Percentiles rank a stretch among this genome's conserved stretches.
Conservation (phyloP, 2,329 filamentous ascomycete species). For the Cercospora janseana region DNA sequence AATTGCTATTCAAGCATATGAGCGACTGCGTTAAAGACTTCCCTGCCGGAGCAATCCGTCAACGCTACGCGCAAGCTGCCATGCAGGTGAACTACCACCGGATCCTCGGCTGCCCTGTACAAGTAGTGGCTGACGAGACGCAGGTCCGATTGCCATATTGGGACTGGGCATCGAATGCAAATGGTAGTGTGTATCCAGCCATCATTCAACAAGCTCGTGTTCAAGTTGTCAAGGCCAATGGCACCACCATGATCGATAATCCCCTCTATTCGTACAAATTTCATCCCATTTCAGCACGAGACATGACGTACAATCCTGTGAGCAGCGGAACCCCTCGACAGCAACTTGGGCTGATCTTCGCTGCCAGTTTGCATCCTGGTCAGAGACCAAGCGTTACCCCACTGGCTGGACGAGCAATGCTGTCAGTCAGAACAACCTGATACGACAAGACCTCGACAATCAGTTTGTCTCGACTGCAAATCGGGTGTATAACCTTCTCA, state of each 20-base stretch:
- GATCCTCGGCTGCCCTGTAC: neutral
- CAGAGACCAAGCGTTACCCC: slow-evolving; percentile 60
- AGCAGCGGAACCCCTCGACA: no score
- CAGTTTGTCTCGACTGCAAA: slow-evolving; percentile 55
- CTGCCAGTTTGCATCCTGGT: slow-evolving; percentile 58
- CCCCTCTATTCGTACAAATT: slow-evolving; percentile 39
- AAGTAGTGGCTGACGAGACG: neutral
- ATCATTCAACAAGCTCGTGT: slow-evolving; percentile 44
- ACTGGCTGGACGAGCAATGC: slow-evolving; percentile 44
- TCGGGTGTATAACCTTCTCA: slow-evolving; percentile 66
- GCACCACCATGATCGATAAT: slow-evolving; percentile 36
- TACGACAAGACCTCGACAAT: slow-evolving; percentile 53
- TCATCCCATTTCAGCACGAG: slow-evolving; percentile 56
- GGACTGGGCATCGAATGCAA: slow-evolving; percentile 48
- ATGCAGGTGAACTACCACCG: slow-evolving; percentile 13
- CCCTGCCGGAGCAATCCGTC: slow-evolving; percentile 39
- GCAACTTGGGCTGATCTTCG: no score
- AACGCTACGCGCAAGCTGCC: slow-evolving; percentile 44
- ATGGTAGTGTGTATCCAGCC: slow-evolving; percentile 39
- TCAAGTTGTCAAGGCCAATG: slow-evolving; percentile 36
- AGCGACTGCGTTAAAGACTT: slow-evolving; percentile 44
- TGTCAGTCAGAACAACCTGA: slow-evolving; percentile 58
- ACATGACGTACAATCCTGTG: slow-evolving; percentile 61
- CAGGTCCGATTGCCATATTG: slow-evolving; percentile 48
- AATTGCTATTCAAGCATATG: slow-evolving; percentile 44